Conservation (phyloP, 176 grass and related monocot genomes). For the Bothriochloa decipiens region DNA sequence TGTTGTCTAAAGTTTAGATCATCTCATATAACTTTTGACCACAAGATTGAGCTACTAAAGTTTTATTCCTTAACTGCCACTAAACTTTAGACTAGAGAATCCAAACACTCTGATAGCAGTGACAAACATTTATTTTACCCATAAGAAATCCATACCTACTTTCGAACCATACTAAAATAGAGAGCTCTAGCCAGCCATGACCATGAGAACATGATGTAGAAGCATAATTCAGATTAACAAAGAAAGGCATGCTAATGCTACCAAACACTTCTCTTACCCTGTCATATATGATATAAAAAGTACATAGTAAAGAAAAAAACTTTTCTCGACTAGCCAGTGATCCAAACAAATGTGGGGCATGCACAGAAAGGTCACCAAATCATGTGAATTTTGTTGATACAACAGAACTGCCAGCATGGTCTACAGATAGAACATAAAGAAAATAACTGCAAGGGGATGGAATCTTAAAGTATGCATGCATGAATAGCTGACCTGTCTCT, state of each 20-base stretch:
- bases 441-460: conserved; percentile 19
- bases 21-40: no score
- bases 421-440: neutral
- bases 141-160: conserved; percentile 8
- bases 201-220: neutral
- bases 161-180: conserved; percentile 14
- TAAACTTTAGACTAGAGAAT: no score
- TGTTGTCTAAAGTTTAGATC: no score
- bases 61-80: no score
- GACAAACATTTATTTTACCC: neutral
- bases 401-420: neutral
- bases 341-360: neutral
- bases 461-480: conserved; percentile 18
- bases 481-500: conserved; percentile 54
- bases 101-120: neutral
- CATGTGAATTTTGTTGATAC: conserved; percentile 26
- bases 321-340: neutral
- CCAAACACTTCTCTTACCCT: neutral
- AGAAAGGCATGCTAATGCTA: conserved; percentile 17
- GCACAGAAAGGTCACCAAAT: neutral
- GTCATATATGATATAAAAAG: conserved; percentile 9
- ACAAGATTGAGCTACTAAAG: no score
- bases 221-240: conserved; percentile 22
- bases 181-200: conserved; percentile 2
- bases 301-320: neutral